Evolutionary conservation across 2,329 filamentous ascomycete species (phyloP).

Genomic region (Pseudocercospora fuligena): DNA sequence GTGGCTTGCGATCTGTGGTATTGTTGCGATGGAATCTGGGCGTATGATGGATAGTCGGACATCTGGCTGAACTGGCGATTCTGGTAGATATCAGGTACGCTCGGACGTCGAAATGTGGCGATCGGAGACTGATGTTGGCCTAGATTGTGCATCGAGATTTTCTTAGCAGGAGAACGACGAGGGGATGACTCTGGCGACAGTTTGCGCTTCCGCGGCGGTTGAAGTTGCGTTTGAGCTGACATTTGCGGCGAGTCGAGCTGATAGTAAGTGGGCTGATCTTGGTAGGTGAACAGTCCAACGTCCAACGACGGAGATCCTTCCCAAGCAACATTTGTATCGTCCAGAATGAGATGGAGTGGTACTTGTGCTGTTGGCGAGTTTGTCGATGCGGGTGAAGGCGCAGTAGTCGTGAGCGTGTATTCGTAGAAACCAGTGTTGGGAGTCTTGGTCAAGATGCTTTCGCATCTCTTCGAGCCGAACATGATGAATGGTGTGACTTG

Average conservation of each 20-base stretch:
- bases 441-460: constrained; percentile 66
- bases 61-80: constrained; percentile 45
- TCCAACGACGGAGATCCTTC: constrained; percentile 50
- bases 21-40: constrained; percentile 35
- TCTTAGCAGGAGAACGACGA: constrained; percentile 53
- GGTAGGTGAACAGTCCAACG: constrained; percentile 67
- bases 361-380: constrained; percentile 61
- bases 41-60: constrained; percentile 37
- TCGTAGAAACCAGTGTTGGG: constrained; percentile 63
- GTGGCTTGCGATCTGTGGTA: constrained; percentile 36
- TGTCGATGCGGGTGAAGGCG: constrained; percentile 67
- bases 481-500: constrained; percentile 61
- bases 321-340: constrained; percentile 48
- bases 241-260: constrained; percentile 38
- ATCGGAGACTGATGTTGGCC: constrained; percentile 44
- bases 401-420: constrained; percentile 74
- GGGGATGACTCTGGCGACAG: constrained; percentile 57
- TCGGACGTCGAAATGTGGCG: constrained; percentile 42
- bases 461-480: constrained; percentile 78
- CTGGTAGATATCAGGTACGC: constrained; percentile 43
- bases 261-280: constrained; percentile 34
- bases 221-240: constrained; percentile 23
- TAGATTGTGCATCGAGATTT: constrained; percentile 44
- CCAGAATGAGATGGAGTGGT: constrained; percentile 64
- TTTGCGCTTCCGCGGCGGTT: constrained; percentile 60